Base-by-base conservation (phyloP, 805 yeast species). In the Monosporozyma siamensis region DNA sequence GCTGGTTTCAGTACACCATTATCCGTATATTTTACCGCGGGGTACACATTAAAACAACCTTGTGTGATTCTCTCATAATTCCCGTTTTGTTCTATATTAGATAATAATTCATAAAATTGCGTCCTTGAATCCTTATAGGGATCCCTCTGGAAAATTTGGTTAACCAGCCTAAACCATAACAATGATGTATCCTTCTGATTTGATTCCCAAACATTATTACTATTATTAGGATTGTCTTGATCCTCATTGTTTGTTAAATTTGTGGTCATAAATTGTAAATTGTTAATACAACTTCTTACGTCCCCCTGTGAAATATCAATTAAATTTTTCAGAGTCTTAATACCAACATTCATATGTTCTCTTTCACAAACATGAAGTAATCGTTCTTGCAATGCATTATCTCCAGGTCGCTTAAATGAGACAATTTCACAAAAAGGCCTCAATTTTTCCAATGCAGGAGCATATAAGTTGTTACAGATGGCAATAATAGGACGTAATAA, bases 401-500 rank as follows among this genome's bases (percentile, higher is more conserved):
- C 70, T 2, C 75, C 56, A 0, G 94, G 80, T 43, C 75, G 77
- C 44, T 69, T 71, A 54, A 88, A 82, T 6, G 74, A 59, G 2
- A 90, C 68, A 6, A 84, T 68, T 53, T 90, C 96, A 48, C 90
- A 77, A 45, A 71, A 64, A 0, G 82, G 81, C 47, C 90, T 75
- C 46, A 90, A 66, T 44, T 76, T 78, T 41, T 86, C 94, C 62
- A 90, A 67, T 1, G 84, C 76, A 3, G 79, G 75, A 0, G 85
- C 74, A 59, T 84, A 88, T 1, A 84, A 70, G 55, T 92, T 95
- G 56, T 90, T 92, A 58, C 97, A 94, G 43, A 92, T 77, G 34
- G 95, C 89, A 42, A 90, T 85, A 15, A 92, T 86, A 1, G 97
- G 97, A 50, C 97, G 71, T 52, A 71, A 68, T 34, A 92, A 59